phyloP scores from a whole-genome alignment of 1,139 yeast species.

The Geotrichum bryndzae region DNA sequence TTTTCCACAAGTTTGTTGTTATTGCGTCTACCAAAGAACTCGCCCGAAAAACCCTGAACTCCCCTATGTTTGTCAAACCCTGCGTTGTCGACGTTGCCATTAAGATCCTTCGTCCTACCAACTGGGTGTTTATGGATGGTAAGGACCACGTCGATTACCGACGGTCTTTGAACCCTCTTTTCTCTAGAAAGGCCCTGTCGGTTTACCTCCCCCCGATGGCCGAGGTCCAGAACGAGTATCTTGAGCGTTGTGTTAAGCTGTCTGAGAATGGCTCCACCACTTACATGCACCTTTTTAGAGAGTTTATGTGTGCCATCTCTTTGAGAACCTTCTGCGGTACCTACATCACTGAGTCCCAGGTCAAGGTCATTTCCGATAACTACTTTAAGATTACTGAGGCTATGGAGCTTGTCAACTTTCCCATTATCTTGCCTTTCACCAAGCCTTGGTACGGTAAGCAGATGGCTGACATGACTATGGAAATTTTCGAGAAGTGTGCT shows the following conservation, averaged over 20 bases:
- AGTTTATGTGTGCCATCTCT: slow-evolving; percentile 88
- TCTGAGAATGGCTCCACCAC: slow-evolving; percentile 55
- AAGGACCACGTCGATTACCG: slow-evolving; percentile 92
- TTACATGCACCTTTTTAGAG: slow-evolving; percentile 91
- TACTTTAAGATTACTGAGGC: slow-evolving; percentile 91
- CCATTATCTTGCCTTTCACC: slow-evolving; percentile 89
- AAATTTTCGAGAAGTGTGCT: slow-evolving; percentile 81
- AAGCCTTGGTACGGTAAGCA: slow-evolving; percentile 96
- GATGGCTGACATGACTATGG: slow-evolving; percentile 92
- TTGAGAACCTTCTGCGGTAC: slow-evolving; percentile 93
- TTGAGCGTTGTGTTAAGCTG: slow-evolving; percentile 55
- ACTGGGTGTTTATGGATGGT: slow-evolving; percentile 97
- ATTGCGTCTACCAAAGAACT: slow-evolving; percentile 88
- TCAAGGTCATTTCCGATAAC: slow-evolving; percentile 81
- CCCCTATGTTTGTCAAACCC: slow-evolving; percentile 87
- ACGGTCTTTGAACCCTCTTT: slow-evolving; percentile 80
- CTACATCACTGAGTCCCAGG: slow-evolving; percentile 85
- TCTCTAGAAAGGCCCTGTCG: slow-evolving; percentile 76
- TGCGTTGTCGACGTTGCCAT: slow-evolving; percentile 96
- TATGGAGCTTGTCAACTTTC: slow-evolving; percentile 92
- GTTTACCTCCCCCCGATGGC: slow-evolving; percentile 81
- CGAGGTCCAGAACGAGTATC: slow-evolving; percentile 70
- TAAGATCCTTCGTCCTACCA: slow-evolving; percentile 85
- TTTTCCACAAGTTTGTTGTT: slow-evolving; percentile 94
- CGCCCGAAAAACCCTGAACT: slow-evolving; percentile 79